phyloP scores from a whole-genome alignment of 2,329 filamentous ascomycete species.

The Rutstroemia sp. region DNA sequence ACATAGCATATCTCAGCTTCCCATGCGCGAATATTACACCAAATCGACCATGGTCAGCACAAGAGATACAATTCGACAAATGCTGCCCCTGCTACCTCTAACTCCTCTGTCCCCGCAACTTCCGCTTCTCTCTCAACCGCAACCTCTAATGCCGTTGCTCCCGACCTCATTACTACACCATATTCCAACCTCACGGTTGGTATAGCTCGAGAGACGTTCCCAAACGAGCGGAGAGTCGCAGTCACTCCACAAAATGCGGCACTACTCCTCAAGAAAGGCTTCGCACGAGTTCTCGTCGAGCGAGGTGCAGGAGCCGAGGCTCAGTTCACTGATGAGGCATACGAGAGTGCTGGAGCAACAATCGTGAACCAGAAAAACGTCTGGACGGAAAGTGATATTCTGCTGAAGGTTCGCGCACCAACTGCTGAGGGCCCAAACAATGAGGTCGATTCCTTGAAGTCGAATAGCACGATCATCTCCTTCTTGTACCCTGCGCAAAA shows the following conservation, averaged over 20 bases:
- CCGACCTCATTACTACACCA: slow-evolving; percentile 34
- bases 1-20: neutral
- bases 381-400: slow-evolving; percentile 68
- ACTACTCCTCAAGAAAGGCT: slow-evolving; percentile 79
- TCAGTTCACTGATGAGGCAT: slow-evolving; percentile 70
- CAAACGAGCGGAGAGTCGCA: slow-evolving; percentile 74
- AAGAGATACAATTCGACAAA: slow-evolving; percentile 2
- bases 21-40: neutral
- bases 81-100: neutral
- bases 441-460: slow-evolving; percentile 61
- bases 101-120: neutral
- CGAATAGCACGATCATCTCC: slow-evolving; percentile 69
- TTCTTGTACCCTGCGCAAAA: slow-evolving; percentile 82
- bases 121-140: slow-evolving; percentile 1
- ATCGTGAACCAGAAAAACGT: slow-evolving; percentile 62
- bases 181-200: slow-evolving; percentile 71
- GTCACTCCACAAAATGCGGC: slow-evolving; percentile 79
- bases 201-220: slow-evolving; percentile 70
- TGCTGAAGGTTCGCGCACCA: slow-evolving; percentile 78
- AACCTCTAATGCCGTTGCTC: neutral
- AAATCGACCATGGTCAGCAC: neutral
- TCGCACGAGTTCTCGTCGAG: slow-evolving; percentile 69
- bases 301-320: slow-evolving; percentile 71
- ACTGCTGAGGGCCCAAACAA: slow-evolving; percentile 47
- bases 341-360: slow-evolving; percentile 70